phyloP scores from a whole-genome alignment of 139 green algal genomes.

The Penium margaritaceum region DNA sequence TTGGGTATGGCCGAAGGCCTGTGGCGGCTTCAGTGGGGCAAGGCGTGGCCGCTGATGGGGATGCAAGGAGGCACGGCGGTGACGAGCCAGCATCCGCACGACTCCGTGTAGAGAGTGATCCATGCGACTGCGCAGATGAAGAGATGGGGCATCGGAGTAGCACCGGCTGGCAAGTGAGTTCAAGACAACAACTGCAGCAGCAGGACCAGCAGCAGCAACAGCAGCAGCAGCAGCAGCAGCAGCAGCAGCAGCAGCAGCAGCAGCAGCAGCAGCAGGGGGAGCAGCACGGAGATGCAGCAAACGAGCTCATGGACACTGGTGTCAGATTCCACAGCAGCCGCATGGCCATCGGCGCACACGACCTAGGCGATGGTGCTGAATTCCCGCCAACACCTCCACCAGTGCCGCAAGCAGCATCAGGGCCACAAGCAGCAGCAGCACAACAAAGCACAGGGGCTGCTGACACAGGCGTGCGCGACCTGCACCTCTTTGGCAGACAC shows the following conservation, averaged over 20 bases:
- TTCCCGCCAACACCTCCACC: no score
- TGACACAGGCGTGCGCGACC: no score
- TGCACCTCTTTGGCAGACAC: no score
- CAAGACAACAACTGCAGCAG: not conserved
- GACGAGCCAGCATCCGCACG: not conserved
- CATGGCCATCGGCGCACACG: not conserved
- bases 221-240: not conserved
- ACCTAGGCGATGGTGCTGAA: no score
- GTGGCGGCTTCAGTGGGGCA: no score
- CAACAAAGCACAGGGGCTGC: no score
- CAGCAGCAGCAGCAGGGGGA: constrained; percentile 1
- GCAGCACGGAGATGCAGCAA: not conserved
- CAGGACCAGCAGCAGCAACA: not conserved
- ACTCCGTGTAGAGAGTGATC: not conserved
- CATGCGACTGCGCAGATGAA: not conserved
- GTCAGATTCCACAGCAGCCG: not conserved
- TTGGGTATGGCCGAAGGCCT: no score
- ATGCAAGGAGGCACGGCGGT: not conserved
- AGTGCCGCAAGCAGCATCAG: no score
- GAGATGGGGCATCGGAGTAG: not conserved
- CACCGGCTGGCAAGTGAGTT: not conserved
- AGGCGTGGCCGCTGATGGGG: not conserved
- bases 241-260: not conserved
- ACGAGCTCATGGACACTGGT: no score
- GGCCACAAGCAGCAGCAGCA: no score